Evolutionary conservation across 371 early-diverging fungal genomes (phyloP).

Genomic region (Syncephalastrum racemosum): DNA sequence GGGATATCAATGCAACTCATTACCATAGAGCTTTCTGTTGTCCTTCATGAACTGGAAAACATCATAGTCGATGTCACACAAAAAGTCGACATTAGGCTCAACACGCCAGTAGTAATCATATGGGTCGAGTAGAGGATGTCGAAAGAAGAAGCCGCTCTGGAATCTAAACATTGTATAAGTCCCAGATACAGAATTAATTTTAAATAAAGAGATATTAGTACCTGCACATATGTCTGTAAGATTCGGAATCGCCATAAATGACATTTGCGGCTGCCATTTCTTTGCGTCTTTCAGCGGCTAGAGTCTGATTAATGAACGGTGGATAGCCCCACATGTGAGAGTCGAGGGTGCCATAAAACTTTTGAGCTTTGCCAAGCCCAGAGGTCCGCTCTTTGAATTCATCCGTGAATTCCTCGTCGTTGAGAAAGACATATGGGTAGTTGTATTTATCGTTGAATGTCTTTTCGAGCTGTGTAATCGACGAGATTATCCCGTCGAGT

Average conservation of each 20-base stretch:
- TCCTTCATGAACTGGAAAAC: constrained; percentile 83
- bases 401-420: constrained; percentile 79
- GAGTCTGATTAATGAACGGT: constrained; percentile 69
- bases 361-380: constrained; percentile 57
- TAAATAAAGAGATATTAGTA: constrained; percentile 4
- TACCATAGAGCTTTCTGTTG: constrained; percentile 79
- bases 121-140: constrained; percentile 75
- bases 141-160: constrained; percentile 82
- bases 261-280: constrained; percentile 58
- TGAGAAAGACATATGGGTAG: constrained; percentile 92
- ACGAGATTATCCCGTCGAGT: constrained; percentile 62
- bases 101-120: constrained; percentile 96
- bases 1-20: background rate
- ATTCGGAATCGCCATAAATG: constrained; percentile 82
- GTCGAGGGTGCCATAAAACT: constrained; percentile 52
- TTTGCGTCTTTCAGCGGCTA: constrained; percentile 58
- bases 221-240: constrained; percentile 95
- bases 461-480: constrained; percentile 77
- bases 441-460: constrained; percentile 81
- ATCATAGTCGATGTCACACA: constrained; percentile 89
- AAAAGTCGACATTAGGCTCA: constrained; percentile 90
- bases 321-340: constrained; percentile 80
- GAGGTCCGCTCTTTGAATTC: constrained; percentile 65
- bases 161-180: constrained; percentile 28
- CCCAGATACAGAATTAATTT: no score